These are phyloP conservation scores for Auriculariales sp. DNA, from an alignment of 768 basidiomycete genomes.

Conservation along the genomic window DNA sequence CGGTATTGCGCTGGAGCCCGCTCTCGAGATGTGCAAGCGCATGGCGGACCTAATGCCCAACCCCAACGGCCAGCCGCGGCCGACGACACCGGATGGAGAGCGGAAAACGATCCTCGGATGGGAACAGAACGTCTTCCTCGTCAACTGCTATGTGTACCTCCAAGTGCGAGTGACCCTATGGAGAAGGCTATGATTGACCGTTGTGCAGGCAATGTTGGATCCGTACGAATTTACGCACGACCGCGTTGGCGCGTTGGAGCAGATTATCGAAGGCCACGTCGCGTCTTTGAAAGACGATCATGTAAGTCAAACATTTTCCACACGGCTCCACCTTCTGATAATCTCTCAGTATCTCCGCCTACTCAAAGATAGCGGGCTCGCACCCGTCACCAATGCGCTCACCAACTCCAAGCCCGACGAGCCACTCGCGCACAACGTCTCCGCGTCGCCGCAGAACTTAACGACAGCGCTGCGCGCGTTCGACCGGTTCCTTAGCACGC, in stretches of 20 bases:
- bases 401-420: slow-evolving; percentile 24
- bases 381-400: slow-evolving; percentile 18
- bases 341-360: slow-evolving; percentile 18
- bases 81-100: too few relatives aligned
- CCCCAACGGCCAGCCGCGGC: not conserved
- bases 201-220: slow-evolving; percentile 43
- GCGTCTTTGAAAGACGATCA: slow-evolving; percentile 64
- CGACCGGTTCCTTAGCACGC: slow-evolving; percentile 70
- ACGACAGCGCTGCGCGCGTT: slow-evolving; percentile 52
- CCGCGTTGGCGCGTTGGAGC: slow-evolving; percentile 44
- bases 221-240: slow-evolving; percentile 51
- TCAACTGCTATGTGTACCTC: slow-evolving; percentile 77
- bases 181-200: not conserved
- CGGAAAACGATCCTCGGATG: slow-evolving; percentile 30
- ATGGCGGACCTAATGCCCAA: slow-evolving; percentile 34
- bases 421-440: slow-evolving; percentile 63
- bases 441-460: slow-evolving; percentile 48
- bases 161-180: slow-evolving; percentile 37
- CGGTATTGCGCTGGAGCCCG: slow-evolving; percentile 75
- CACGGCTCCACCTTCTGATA: not conserved
- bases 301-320: slow-evolving; percentile 33
- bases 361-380: slow-evolving; percentile 25
- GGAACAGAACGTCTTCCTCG: slow-evolving; percentile 71
- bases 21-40: slow-evolving; percentile 55
- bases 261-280: slow-evolving; percentile 46